phyloP scores from a whole-genome alignment of 208 protist genomes.

The Herpetomonas tarakana region DNA sequence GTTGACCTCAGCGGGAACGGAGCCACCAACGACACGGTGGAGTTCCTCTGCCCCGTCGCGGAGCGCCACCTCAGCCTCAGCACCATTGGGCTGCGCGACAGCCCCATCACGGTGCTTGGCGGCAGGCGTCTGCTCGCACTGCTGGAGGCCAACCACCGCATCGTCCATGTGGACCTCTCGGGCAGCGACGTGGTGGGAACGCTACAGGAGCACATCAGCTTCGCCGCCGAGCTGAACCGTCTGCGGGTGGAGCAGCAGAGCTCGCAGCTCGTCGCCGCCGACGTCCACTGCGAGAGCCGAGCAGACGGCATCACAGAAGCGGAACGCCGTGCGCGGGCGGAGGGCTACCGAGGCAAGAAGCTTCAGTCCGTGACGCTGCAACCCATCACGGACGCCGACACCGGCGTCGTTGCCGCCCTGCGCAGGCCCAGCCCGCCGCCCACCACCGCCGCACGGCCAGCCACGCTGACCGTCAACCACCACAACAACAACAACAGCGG shows the following conservation, averaged over 20 bases:
- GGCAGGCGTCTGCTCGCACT: conserved; percentile 74
- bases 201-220: conserved; percentile 58
- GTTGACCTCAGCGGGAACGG: conserved; percentile 84
- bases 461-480: background rate
- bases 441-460: background rate
- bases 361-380: background rate
- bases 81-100: conserved; percentile 65
- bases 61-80: conserved; percentile 63
- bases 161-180: conserved; percentile 59
- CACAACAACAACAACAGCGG: too few species aligned
- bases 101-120: conserved; percentile 75
- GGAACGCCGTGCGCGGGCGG: background rate
- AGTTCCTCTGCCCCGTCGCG: conserved; percentile 57
- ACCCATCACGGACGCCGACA: background rate
- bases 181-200: conserved; percentile 79
- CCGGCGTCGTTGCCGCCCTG: background rate
- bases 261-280: conserved; percentile 21
- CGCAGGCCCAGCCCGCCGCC: background rate
- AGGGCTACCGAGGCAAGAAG: background rate
- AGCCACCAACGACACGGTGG: conserved; percentile 72
- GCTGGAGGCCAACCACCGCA: conserved; percentile 66
- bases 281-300: background rate
- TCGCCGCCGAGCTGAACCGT: conserved; percentile 40
- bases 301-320: background rate
- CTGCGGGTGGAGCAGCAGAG: conserved; percentile 1